Evolutionary conservation across 2,329 filamentous ascomycete species (phyloP).

Genomic region (Tolypocladium album): DNA sequence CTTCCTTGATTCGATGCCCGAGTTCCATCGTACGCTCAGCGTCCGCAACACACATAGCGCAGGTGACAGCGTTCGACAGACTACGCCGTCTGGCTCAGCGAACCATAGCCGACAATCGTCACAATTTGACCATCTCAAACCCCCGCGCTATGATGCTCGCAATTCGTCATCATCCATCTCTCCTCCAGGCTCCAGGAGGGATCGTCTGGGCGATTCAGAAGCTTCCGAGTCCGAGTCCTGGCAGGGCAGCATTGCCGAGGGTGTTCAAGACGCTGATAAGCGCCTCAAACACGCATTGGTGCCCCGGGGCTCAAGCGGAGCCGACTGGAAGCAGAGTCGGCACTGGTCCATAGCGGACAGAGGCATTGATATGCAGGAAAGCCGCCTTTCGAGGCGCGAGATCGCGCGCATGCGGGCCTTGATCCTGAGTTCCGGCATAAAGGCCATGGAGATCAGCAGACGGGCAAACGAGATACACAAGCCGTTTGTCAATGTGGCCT

Average conservation of each 20-base stretch:
- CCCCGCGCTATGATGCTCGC: conserved; percentile 36
- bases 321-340: conserved; percentile 17
- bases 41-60: conserved; percentile 6
- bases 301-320: conserved; percentile 13
- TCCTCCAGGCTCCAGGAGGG: conserved; percentile 13
- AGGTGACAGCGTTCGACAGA: conserved; percentile 8
- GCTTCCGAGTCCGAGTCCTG: conserved; percentile 27
- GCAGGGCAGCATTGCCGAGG: conserved; percentile 16
- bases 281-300: conserved; percentile 22
- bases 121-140: conserved; percentile 37
- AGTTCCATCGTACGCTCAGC: conserved; percentile 30
- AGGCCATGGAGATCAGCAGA: conserved; percentile 69
- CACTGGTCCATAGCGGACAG: conserved; percentile 44
- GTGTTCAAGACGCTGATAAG: conserved; percentile 20
- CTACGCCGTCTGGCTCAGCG: conserved; percentile 3
- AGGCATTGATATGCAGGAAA: conserved; percentile 21
- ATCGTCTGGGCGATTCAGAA: conserved; percentile 18
- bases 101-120: conserved; percentile 27
- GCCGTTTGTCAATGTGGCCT: conserved; percentile 16
- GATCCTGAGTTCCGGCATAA: conserved; percentile 77
- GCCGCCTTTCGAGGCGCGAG: conserved; percentile 53
- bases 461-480: conserved; percentile 43
- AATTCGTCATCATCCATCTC: conserved; percentile 27
- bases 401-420: conserved; percentile 68
- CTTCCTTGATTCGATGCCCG: conserved; percentile 41